Percentiles rank a stretch among this genome's conserved stretches.
phyloP scores from a whole-genome alignment of 176 grass and related monocot genomes.

The Zea mays region DNA sequence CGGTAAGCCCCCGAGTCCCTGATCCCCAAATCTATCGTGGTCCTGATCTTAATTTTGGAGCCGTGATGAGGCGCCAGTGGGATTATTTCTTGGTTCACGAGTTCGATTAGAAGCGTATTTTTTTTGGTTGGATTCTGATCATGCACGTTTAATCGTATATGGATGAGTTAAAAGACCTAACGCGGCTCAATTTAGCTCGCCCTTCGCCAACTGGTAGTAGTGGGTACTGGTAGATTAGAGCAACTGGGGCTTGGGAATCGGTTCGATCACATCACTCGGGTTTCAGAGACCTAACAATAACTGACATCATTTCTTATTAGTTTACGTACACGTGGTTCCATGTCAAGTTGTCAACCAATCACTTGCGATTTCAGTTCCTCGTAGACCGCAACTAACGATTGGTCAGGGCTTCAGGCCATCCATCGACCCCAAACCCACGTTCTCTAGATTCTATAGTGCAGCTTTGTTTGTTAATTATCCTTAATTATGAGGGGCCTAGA shows the following conservation, averaged over 20 bases:
- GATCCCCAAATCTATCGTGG: neutral
- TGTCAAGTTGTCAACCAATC: neutral
- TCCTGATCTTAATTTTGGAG: neutral
- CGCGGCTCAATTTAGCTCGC: neutral
- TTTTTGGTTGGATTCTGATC: neutral
- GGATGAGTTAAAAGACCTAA: neutral
- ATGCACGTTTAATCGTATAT: too few species aligned
- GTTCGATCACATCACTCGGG: neutral
- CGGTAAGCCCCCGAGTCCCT: slow-evolving; percentile 15
- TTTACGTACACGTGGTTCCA: neutral
- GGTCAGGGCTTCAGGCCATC: neutral
- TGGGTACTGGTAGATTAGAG: neutral
- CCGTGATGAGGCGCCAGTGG: neutral
- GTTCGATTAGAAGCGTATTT: neutral
- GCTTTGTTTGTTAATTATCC: slow-evolving; percentile 19
- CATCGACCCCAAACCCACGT: slow-evolving; percentile 26
- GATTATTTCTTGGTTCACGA: neutral
- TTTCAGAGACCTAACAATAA: neutral
- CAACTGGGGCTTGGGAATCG: neutral
- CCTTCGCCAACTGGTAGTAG: neutral
- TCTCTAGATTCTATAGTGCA: neutral
- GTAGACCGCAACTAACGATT: neutral
- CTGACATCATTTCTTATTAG: neutral
- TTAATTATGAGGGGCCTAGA: slow-evolving; percentile 11
- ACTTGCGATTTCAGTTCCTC: neutral